These are phyloP conservation scores for Coemansia erecta DNA, from an alignment of 192 early-diverging fungal species.

Conservation along the genomic window DNA sequence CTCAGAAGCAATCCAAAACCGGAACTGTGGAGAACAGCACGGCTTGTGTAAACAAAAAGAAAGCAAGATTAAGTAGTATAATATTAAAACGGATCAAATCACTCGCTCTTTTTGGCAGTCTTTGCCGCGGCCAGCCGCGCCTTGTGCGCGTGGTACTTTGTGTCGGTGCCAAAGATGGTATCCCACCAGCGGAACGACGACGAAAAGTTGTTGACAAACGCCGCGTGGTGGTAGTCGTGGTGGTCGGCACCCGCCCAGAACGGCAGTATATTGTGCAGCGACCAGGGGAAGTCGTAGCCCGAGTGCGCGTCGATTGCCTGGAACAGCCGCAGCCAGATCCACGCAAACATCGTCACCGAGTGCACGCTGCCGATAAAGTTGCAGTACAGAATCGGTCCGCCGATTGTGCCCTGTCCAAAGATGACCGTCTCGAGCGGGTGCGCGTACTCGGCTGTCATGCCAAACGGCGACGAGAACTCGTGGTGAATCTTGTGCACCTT, in stretches of 20 bases:
- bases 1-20: too few relatives aligned
- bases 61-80: too few relatives aligned
- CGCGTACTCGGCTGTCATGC: slow-evolving; percentile 86
- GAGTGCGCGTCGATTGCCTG: slow-evolving; percentile 89
- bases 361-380: slow-evolving; percentile 67
- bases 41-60: too few relatives aligned
- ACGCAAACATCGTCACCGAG: slow-evolving; percentile 77
- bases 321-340: slow-evolving; percentile 79
- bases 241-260: slow-evolving; percentile 92
- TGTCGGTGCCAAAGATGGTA: slow-evolving; percentile 80
- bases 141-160: slow-evolving; percentile 66
- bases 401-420: slow-evolving; percentile 82
- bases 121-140: slow-evolving; percentile 26
- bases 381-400: slow-evolving; percentile 74
- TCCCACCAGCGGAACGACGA: slow-evolving; percentile 92
- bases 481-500: slow-evolving; percentile 94
- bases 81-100: background rate
- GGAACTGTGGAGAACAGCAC: too few relatives aligned
- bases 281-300: slow-evolving; percentile 96
- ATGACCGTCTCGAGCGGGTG: slow-evolving; percentile 84
- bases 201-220: slow-evolving; percentile 77
- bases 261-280: slow-evolving; percentile 76
- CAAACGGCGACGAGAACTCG: slow-evolving; percentile 87
- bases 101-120: slow-evolving; percentile 8
- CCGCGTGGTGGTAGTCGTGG: slow-evolving; percentile 92